Conservation (phyloP, 176 grass and related monocot species). For the Zizania latifolia region DNA sequence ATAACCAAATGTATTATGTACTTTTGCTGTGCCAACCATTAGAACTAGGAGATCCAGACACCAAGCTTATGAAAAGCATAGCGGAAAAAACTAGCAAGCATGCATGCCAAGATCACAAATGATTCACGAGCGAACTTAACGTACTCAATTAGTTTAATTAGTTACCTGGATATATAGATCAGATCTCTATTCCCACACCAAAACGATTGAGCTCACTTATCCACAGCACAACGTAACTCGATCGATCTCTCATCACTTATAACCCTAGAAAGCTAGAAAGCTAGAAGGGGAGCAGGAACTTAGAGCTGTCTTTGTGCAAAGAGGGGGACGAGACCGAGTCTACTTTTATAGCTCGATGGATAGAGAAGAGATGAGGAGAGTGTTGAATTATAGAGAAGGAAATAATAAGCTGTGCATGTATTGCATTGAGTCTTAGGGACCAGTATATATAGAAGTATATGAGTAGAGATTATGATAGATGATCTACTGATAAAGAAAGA, state of each 20-base stretch:
- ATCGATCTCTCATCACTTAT: conserved; percentile 2
- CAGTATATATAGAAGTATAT: too few species aligned
- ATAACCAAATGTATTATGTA: neutral
- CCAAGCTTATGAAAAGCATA: neutral
- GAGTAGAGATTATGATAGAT: too few species aligned
- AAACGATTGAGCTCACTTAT: neutral
- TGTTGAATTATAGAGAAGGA: too few species aligned
- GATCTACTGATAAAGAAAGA: too few species aligned
- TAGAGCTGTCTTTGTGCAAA: conserved; percentile 14
- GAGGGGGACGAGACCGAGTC: neutral
- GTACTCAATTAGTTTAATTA: conserved; percentile 1
- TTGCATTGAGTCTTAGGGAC: too few species aligned
- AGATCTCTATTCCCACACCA: conserved; percentile 17
- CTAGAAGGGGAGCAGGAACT: neutral
- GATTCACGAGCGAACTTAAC: neutral
- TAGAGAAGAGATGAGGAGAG: neutral
- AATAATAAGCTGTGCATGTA: too few species aligned
- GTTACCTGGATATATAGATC: conserved; percentile 31
- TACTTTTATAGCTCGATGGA: conserved; percentile 28
- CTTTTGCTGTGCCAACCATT: neutral
- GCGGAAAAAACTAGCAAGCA: neutral
- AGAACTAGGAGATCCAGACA: conserved; percentile 8
- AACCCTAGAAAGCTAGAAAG: conserved; percentile 29
- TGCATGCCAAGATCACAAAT: neutral
- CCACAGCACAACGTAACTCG: neutral